Conservation (phyloP, 345 rosid genomes). For the Salix viminalis region DNA sequence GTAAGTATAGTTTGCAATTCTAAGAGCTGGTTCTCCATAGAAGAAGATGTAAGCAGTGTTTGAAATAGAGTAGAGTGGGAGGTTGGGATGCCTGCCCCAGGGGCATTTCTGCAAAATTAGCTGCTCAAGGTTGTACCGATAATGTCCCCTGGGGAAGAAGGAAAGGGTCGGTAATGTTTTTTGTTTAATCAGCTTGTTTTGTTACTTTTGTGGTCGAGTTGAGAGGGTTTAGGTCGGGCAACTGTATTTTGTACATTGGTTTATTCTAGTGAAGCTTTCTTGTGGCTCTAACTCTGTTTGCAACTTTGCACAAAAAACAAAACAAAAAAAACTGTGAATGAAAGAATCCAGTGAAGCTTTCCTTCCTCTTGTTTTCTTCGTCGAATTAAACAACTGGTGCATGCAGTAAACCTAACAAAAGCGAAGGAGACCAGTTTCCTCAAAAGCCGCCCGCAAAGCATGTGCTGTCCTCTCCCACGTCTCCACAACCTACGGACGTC, state of each 20-base stretch:
- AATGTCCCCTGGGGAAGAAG: constrained; percentile 2
- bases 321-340: not conserved
- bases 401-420: no score
- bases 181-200: constrained; percentile 18
- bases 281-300: constrained; percentile 8
- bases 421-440: no score
- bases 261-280: constrained; percentile 19
- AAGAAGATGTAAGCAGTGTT: constrained; percentile 17
- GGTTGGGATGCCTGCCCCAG: constrained; percentile 40
- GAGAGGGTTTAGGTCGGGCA: constrained; percentile 28
- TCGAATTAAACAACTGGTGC: no score
- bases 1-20: constrained; percentile 26
- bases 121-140: constrained; percentile 12
- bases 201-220: constrained; percentile 16
- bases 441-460: no score
- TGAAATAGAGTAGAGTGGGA: constrained; percentile 27
- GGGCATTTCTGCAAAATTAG: constrained; percentile 27
- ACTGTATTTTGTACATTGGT: constrained; percentile 34
- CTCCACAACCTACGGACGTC: no score
- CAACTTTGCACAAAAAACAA: not conserved
- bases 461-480: no score
- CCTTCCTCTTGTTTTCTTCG: no score
- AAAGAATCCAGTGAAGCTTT: no score
- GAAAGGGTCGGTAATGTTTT: constrained; percentile 18
- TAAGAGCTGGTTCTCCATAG: constrained; percentile 21